Percentiles rank a stretch among this genome's conserved stretches.
These are phyloP conservation scores for Trichosanthes cucumerina DNA, from an alignment of 306 rosid genomes.

Conservation along the genomic window DNA sequence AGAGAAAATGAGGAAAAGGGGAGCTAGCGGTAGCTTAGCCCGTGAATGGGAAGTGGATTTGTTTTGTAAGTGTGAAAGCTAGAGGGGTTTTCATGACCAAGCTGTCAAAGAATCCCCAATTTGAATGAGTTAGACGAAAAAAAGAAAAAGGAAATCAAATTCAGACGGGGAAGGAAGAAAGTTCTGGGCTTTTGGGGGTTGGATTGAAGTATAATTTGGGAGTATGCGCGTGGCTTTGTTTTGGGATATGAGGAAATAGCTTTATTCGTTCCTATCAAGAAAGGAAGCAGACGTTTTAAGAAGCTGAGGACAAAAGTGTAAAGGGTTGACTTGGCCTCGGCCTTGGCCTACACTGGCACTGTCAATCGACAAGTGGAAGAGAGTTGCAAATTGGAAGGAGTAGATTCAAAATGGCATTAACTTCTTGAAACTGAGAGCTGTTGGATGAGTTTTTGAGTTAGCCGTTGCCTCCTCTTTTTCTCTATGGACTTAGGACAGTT, in stretches of 20 bases:
- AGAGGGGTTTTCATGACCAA: constrained; percentile 22
- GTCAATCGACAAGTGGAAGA: constrained; percentile 27
- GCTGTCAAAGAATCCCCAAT: constrained; percentile 42
- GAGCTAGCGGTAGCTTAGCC: constrained; percentile 1
- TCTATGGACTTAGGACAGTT: background rate
- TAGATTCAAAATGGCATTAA: background rate
- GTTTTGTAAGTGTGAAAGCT: constrained; percentile 39
- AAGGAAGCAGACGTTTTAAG: constrained; percentile 21
- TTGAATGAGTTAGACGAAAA: background rate
- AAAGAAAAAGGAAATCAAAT: background rate
- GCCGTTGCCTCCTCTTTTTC: background rate
- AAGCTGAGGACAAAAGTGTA: constrained; percentile 20
- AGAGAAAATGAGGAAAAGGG: constrained; percentile 20
- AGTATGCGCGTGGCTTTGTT: background rate
- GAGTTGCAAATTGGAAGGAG: background rate
- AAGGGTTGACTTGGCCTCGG: constrained; percentile 40
- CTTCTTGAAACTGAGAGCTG: background rate
- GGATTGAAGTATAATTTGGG: constrained; percentile 7
- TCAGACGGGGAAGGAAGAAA: background rate
- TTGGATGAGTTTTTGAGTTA: background rate
- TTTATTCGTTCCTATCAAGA: constrained; percentile 7
- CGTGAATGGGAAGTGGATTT: constrained; percentile 19
- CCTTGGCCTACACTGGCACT: constrained; percentile 14
- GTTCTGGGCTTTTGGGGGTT: background rate
- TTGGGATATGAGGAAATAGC: constrained; percentile 27